Evolutionary conservation across 2,329 filamentous ascomycete species (phyloP), one percentile per base, ranked within the genome.

Genomic region (Aspergillus ochraceoroseus): DNA sequence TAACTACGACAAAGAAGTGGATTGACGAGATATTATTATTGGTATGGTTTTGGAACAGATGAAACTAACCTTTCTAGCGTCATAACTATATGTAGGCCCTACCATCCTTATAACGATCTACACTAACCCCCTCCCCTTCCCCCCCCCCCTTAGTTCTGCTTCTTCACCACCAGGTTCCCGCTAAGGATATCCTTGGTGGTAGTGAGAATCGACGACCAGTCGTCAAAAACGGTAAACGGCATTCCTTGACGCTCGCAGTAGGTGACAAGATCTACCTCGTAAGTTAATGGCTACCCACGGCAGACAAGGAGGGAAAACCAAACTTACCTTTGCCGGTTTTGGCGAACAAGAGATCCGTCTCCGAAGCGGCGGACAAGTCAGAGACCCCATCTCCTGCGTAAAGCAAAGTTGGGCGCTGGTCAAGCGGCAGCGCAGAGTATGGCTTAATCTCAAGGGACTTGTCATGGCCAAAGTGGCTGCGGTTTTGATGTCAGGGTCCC

Each of bases 321-420:
- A 32, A 58, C 74, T 55, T 70, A 87, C 85, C 86, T 63, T 87
- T 82, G 14, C 87, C 90, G 50, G 85, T 83, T 74, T 95, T 95
- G 38, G 90, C 90, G 59, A 96, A 96, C 23, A 96, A 73, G 38
- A 96, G 69, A 63, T 96, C 88, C 2, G 89, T 95, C 72, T 96
- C 89, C 54, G 84, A 81, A 2, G 92, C 90, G 6, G 90, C 92
- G 17, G 86, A 94, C 37, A 96, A 73, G 62, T 96, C 90, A 2
- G 86, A 94, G 3, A 95, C 87, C 33, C 90, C 90, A 56, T 96
- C 90, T 43, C 92, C 92, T 20, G 92, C 90, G 58, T 98, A 98
- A 64, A 96, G 87, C 69, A 96, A 79, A 26, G 80, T 82, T 2
- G 92, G 92, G 28, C 88, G 76, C 57, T 84, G 67, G 20, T 72